Evolutionary conservation across 1,284 basidiomycete species (phyloP), one percentile per base, ranked within the genome.

Genomic region (Stygiomarasmius scandens): DNA sequence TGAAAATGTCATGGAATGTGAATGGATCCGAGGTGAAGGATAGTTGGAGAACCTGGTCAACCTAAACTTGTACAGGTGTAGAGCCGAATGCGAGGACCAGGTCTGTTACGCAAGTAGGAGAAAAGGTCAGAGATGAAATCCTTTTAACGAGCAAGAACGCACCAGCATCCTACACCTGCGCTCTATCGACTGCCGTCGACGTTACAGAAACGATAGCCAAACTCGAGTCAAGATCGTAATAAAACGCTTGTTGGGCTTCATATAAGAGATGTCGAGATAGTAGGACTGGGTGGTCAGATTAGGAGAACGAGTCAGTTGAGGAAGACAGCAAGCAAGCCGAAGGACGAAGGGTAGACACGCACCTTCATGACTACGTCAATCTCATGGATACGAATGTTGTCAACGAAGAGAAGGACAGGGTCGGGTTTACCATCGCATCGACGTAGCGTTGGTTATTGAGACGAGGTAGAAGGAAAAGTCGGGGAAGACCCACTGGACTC

Each of bases 181-280:
- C 73, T 0, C 82, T 79, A 29, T 75, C 74, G 1, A 90, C 88
- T 0, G 91, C 84, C 22, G 82, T 83, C 1, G 83, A 81, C 0
- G 85, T 93, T 9, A 93, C 85, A 11, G 86, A 77, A 0, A 81
- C 74, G 8, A 90, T 66, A 0, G 84, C 82, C 9, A 84, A 64
- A 47, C 76, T 74, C 10, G 73, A 66, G n/a, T 77, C 69, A 11
- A 85, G 72, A 3, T 80, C 79, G 59, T 82, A 90, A 64, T 87
- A 87, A 66, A 90, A 84, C 1, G 86, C 89, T 67, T 89, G 86
- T 50, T 87, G 86, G 0, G 90, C 91, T 70, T 93, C 90, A 67
- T 84, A 87, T 1, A 91, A 67, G 11, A 93, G 77, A 65, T 84
- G 85, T 1, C 91, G 80, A 27, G 84, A 85, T 65, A 91, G 85